These are phyloP conservation scores for Bocquillonia castaneifolia DNA, from an alignment of 441 rosid genomes.

Conservation along the genomic window DNA sequence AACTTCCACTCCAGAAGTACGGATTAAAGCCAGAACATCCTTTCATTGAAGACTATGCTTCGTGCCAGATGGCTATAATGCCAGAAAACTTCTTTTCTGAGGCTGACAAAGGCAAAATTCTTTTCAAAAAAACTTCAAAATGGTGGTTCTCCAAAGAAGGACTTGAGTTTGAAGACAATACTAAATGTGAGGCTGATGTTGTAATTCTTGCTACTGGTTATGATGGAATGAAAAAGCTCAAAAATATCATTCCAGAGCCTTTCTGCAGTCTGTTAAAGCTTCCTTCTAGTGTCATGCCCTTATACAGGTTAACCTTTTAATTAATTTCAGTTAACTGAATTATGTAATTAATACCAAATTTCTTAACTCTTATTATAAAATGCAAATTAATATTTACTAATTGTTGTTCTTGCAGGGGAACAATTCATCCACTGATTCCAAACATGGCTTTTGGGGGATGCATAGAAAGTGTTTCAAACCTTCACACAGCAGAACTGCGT, in stretches of 20 bases:
- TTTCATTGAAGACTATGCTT: slow-evolving; percentile 52
- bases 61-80: slow-evolving; percentile 58
- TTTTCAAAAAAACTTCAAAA: slow-evolving; percentile 40
- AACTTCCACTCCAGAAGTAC: slow-evolving; percentile 40
- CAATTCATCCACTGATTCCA: slow-evolving; percentile 54
- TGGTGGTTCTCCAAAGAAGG: slow-evolving; percentile 54
- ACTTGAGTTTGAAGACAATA: slow-evolving; percentile 41
- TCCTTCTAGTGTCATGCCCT: slow-evolving; percentile 44
- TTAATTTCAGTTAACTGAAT: background rate
- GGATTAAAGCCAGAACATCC: slow-evolving; percentile 55
- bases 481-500: slow-evolving; percentile 48
- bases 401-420: slow-evolving; percentile 30
- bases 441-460: slow-evolving; percentile 59
- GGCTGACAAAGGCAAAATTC: slow-evolving; percentile 52
- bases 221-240: slow-evolving; percentile 47
- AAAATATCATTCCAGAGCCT: slow-evolving; percentile 35
- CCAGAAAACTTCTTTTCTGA: slow-evolving; percentile 48
- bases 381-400: no score
- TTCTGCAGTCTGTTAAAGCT: slow-evolving; percentile 31
- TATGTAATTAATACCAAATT: no score
- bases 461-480: slow-evolving; percentile 45
- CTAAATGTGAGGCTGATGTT: slow-evolving; percentile 49
- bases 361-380: no score
- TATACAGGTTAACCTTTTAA: slow-evolving; percentile 45
- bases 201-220: slow-evolving; percentile 54